Percentiles rank a stretch among this genome's conserved stretches.
Conservation (phyloP, 371 early-diverging fungal genomes). For the Circinella umbellata region DNA sequence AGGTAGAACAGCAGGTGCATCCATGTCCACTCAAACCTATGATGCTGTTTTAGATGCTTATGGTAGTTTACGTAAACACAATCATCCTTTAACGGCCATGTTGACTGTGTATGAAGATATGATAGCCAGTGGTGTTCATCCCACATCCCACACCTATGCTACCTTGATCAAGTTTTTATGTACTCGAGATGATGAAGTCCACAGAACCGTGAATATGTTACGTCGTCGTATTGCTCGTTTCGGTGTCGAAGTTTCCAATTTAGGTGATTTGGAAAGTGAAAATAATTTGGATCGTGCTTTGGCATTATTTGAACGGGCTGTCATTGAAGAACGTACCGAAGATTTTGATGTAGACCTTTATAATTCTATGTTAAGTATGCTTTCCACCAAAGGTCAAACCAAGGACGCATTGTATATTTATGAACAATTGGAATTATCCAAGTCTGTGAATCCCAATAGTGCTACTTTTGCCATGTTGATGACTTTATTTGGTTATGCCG, state of each 20-base stretch:
- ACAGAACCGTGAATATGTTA: slow-evolving; percentile 33
- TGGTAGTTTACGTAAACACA: slow-evolving; percentile 33
- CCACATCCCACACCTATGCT: slow-evolving; percentile 50
- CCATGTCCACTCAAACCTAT: slow-evolving; percentile 45
- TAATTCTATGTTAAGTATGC: slow-evolving; percentile 42
- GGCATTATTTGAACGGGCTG: slow-evolving; percentile 48
- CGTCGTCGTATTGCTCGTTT: slow-evolving; percentile 34
- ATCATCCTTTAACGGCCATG: slow-evolving; percentile 40
- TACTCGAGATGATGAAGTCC: slow-evolving; percentile 48
- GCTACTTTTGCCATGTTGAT: slow-evolving; percentile 52
- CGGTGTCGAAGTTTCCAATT: slow-evolving; percentile 23
- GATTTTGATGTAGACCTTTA: slow-evolving; percentile 51
- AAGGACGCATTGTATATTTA: slow-evolving; percentile 52
- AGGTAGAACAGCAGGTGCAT: slow-evolving; percentile 26
- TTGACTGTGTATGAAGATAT: slow-evolving; percentile 51
- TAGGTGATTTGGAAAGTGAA: slow-evolving; percentile 39
- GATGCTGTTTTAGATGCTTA: slow-evolving; percentile 55
- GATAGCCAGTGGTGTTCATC: slow-evolving; percentile 41
- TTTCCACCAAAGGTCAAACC: slow-evolving; percentile 47
- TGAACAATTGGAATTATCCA: slow-evolving; percentile 48
- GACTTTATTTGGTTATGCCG: slow-evolving; percentile 49
- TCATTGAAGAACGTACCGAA: slow-evolving; percentile 35
- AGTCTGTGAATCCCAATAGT: slow-evolving; percentile 37
- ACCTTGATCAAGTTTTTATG: slow-evolving; percentile 46
- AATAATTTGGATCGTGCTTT: slow-evolving; percentile 49